Conservation (phyloP, 2,329 filamentous ascomycete genomes). For the Phaeosphaeriaceae sp. region DNA sequence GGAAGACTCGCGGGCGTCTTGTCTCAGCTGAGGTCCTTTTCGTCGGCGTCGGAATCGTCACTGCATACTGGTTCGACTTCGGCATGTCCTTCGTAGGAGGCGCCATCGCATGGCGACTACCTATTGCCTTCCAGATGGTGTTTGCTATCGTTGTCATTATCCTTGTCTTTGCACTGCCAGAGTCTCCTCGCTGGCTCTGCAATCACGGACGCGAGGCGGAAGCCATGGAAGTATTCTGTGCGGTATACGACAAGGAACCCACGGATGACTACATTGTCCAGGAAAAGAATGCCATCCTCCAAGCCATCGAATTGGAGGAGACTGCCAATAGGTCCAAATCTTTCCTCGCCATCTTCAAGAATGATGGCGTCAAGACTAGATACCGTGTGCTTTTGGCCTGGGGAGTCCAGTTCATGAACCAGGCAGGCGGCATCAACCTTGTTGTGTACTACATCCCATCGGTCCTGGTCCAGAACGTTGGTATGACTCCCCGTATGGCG, state of each 20-base stretch:
- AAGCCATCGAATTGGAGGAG: conserved; percentile 45
- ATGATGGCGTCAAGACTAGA: conserved; percentile 50
- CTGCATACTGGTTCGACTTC: no score
- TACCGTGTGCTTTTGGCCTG: conserved; percentile 49
- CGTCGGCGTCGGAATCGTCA: no score
- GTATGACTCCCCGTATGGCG: conserved; percentile 52
- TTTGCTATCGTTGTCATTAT: conserved; percentile 53
- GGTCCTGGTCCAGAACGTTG: conserved; percentile 57
- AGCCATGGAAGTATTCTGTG: conserved; percentile 58
- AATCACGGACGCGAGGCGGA: conserved; percentile 52
- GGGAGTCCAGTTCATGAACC: conserved; percentile 51
- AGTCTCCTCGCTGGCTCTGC: conserved; percentile 36
- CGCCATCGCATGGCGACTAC: no score
- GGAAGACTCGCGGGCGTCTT: no score
- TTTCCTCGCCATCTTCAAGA: conserved; percentile 50
- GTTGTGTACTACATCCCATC: conserved; percentile 54
- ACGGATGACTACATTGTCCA: conserved; percentile 62
- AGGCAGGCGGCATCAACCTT: conserved; percentile 46
- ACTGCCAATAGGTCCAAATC: conserved; percentile 47
- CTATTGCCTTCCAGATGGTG: no score
- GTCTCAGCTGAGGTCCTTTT: no score
- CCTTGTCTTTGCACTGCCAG: conserved; percentile 48
- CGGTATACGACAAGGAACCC: conserved; percentile 55
- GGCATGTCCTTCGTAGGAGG: no score
- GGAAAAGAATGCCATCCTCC: conserved; percentile 54